Evolutionary conservation across 2,329 filamentous ascomycete genomes (phyloP), one percentile per base, ranked within the genome.

Genomic region (Colletotrichum kahawae): DNA sequence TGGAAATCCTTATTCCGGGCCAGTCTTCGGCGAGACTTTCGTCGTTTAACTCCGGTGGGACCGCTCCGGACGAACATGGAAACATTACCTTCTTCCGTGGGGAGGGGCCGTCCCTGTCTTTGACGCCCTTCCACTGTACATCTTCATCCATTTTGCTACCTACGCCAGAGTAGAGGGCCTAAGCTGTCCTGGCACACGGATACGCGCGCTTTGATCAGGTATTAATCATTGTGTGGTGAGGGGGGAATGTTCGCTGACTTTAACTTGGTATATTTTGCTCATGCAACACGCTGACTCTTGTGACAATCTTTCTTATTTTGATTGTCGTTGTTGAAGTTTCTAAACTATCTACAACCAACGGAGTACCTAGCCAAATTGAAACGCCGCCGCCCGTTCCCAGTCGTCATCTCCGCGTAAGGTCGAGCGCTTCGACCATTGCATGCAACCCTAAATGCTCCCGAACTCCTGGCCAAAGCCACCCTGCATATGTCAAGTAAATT

Each of bases 351-450:
- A 31, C 36, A 10, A 29, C 65, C 31, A 57, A 24, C 67, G 43
- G 38, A 51, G 43, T 51, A 51, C 43, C 24, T 43, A 38, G 54
- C 31, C 63, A 67, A 31, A 62, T 33, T 72, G 43, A 67, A 75
- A 72, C 63, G 63, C 69, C 72, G 57, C 24, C 69, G 34, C 64
- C 48, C 51, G 56, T 43, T 74, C 54, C 51, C 36, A 43, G 56
- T 71, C 68, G 60, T 81, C 43, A 80, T 75, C 67, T 64, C 72
- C 67, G 73, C 67, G 67, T 74, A 75, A 78, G 79, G 80, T 77
- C 78, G 81, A 82, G 78, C 78, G 79, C 79, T 81, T 81, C 75
- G 75, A 77, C 75, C 72, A 27, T 29, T 43, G 29, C 60, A 76
- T 75, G 68, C 72, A 74, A 77, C 64, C 74, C 54, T 21, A 63